Base-by-base conservation (phyloP, 805 yeast species). In the Candida koratica region DNA sequence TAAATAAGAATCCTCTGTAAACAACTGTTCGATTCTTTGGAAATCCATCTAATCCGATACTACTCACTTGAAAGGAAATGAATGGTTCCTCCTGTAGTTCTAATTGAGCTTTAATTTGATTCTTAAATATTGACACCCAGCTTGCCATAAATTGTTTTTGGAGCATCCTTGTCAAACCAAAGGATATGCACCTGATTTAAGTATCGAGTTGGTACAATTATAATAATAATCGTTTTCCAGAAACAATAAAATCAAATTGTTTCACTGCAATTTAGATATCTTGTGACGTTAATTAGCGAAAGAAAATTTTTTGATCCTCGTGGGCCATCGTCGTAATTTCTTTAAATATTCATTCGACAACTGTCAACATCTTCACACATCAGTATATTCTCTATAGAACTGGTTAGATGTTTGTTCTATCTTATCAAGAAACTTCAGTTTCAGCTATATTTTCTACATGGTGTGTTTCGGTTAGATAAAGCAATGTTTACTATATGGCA, bases 11-110 rank as follows among this genome's bases (percentile, higher is more conserved):
- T 6, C 88, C 93, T 32, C 95, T 69, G 46, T 67, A 75, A 4
- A 84, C 76, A 41, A 85, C 74, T 0, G 93, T 81, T 46, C 95
- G 62, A 32, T 77, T 81, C 35, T 67, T 70, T 3, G 95, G 95
- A 32, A 51, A 61, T 12, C 75, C 72, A 9, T 56, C 46, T 8
- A 47, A 25, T 47, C 76, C 84, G 23, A 83, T 75, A 4, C 89
- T 84, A 32, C 86, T 78, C 37, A 84, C 71, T 44, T 81, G 79
- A 47, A 84, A 81, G 4, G 80, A 58, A 12, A 75, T 66, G 43
- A 83, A 81, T 2, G 77, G 78, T 17, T 44, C 47, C 2, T 60
- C 60, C 10, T 39, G 41, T 34, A 51, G 41, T 17, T 51, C 51
- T 12, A 44, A 30, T 32, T 44, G 47, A 9, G 27, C 31, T 19